Evolutionary conservation across 176 grass and related monocot species (phyloP), one percentile per base, ranked within the genome.

Genomic region (barley (Hordeum vulgare)): DNA sequence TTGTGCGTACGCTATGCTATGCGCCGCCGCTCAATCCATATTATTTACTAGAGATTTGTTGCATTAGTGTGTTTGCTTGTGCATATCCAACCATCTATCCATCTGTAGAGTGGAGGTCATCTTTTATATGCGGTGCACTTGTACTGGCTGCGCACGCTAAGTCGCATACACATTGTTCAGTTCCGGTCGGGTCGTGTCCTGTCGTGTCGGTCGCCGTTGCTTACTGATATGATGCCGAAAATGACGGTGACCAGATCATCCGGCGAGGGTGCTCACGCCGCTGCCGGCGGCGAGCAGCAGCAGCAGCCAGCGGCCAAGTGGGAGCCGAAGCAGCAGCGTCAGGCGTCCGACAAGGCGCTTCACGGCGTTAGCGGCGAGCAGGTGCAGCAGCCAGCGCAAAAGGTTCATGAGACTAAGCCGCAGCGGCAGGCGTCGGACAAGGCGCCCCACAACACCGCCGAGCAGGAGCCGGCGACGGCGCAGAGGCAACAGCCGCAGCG

Each of bases 271-370:
- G 9, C 39, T 40, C 1, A 9, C 9, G 56, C 21, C 8, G 35
- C 9, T 20, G 77, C 67, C 31, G 65, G 7, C 20, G 13, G 64
- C 34, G 34, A 35, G 34, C 34, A 35, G 34, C 6, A 2, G 31
- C 31, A 35, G 34, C 34, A 35, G 35, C 57, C 31, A 67, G 88
- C 80, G 63, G 53, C 74, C n/a, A n/a, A n/a, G n/a, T n/a, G n/a
- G n/a, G n/a, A n/a, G n/a, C 31, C n/a, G 23, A 39, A 6, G 66
- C 47, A 39, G 58, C 31, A 67, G 88, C 80, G 63, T 42, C 74
- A 44, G 6, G 44, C 44, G 44, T 12, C 13, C 4, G 44, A 47
- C n/a, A 76, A 10, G 74, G 44, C 44, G 44, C 44, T 13, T 47
- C 13, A 4, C 4, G n/a, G n/a, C n/a, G n/a, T n/a, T n/a, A 47